Percentiles rank a stretch among this genome's conserved stretches.
These are phyloP conservation scores for Ogataea parapolymorpha DNA, from an alignment of 805 yeast genomes.

Conservation along the genomic window DNA sequence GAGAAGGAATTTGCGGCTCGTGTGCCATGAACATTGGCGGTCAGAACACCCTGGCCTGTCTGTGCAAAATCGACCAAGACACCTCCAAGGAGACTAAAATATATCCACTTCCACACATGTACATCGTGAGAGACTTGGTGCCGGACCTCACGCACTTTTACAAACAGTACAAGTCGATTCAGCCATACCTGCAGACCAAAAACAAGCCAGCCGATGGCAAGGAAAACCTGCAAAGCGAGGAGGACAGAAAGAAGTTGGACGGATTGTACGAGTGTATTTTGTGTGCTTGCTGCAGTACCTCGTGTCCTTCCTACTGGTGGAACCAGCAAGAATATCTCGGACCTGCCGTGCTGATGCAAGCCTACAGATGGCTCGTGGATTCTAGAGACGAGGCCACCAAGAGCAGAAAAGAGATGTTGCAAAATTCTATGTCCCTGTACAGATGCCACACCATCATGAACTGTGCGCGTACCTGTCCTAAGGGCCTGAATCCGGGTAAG, in stretches of 20 bases:
- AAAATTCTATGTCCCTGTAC: conserved; percentile 95
- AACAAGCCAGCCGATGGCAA: conserved; percentile 78
- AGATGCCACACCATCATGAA: conserved; percentile 99
- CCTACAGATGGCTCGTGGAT: conserved; percentile 97
- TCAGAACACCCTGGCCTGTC: conserved; percentile 92
- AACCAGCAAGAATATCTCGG: conserved; percentile 98
- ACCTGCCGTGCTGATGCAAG: conserved; percentile 99
- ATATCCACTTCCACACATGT: conserved; percentile 98
- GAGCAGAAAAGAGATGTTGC: conserved; percentile 81
- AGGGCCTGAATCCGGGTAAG: conserved; percentile 93
- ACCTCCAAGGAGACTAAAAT: conserved; percentile 72
- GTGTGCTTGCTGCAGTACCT: conserved; percentile 98
- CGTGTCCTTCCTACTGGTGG: conserved; percentile 99
- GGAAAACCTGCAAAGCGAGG: conserved; percentile 87
- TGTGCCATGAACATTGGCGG: conserved; percentile 99
- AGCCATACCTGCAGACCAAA: conserved; percentile 90
- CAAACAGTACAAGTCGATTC: conserved; percentile 97
- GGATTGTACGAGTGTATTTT: conserved; percentile 96
- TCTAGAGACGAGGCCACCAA: conserved; percentile 90
- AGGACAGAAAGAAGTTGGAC: conserved; percentile 92
- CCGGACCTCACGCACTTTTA: conserved; percentile 97
- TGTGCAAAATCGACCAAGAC: conserved; percentile 89
- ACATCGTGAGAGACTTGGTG: conserved; percentile 92
- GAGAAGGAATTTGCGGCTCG: conserved; percentile 99
- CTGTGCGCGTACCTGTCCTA: conserved; percentile 98